A percentile compares a stretch with the other conserved stretches of the same genome.
Evolutionary conservation across 148 eudicot species (phyloP).

Genomic region (Rheum nobile): DNA sequence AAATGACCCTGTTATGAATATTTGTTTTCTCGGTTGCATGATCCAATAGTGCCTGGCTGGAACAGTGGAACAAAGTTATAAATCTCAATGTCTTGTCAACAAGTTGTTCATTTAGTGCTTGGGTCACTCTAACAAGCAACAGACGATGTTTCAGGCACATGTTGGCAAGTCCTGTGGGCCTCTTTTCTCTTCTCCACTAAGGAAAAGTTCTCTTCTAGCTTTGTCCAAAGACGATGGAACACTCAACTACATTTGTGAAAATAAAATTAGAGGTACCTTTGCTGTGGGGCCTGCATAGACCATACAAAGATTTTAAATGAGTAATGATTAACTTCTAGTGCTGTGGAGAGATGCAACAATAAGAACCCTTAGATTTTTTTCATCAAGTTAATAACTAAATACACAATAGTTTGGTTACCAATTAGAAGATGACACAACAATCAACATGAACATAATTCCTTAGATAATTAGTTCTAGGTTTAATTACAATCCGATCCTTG

Average conservation of each 20-base stretch:
- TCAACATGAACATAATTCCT: not conserved
- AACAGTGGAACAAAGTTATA: too few relatives aligned
- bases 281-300: not conserved
- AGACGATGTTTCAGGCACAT: not conserved
- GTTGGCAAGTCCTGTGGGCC: conserved; percentile 1
- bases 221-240: conserved; percentile 3
- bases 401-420: not conserved
- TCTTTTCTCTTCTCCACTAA: not conserved
- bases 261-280: not conserved
- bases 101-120: not conserved
- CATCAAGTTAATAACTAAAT: not conserved
- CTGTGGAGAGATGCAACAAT: not conserved
- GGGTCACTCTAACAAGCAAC: not conserved
- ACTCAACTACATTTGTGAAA: not conserved
- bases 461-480: too few relatives aligned
- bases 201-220: not conserved
- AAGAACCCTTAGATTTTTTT: not conserved
- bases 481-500: too few relatives aligned
- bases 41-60: too few relatives aligned
- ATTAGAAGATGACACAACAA: not conserved
- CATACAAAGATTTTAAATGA: not conserved
- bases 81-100: not conserved
- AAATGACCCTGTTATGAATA: too few relatives aligned
- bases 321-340: not conserved
- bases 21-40: too few relatives aligned